Conservation (phyloP, 148 eudicot genomes). For the Chenopodium album region DNA sequence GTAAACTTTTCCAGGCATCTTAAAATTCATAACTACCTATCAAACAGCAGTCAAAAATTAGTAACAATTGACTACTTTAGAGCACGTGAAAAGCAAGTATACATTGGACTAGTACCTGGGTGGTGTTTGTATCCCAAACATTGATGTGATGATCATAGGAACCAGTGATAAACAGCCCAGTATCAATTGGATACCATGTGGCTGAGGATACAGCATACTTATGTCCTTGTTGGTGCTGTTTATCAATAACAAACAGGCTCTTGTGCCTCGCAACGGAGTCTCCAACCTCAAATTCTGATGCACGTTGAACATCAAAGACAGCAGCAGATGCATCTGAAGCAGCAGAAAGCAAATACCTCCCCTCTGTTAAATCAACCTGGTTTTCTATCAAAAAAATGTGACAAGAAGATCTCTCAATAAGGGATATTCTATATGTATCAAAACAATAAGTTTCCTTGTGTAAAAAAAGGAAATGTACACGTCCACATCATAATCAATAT, state of each 20-base stretch:
- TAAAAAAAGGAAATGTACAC: neutral
- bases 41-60: constrained; percentile 10
- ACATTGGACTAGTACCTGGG: constrained; percentile 50
- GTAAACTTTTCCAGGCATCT: constrained; percentile 98
- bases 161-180: constrained; percentile 86
- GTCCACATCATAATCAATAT: neutral
- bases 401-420: constrained; percentile 30
- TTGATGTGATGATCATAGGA: constrained; percentile 89
- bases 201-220: constrained; percentile 85
- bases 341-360: constrained; percentile 80
- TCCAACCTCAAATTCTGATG: constrained; percentile 60
- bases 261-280: constrained; percentile 67
- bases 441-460: neutral
- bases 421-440: neutral
- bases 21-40: constrained; percentile 80
- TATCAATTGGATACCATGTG: constrained; percentile 93
- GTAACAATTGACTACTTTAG: neutral
- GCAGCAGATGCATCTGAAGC: constrained; percentile 91
- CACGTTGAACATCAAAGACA: constrained; percentile 75
- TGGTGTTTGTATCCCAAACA: constrained; percentile 95
- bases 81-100: neutral
- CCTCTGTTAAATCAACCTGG: constrained; percentile 99
- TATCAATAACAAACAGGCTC: constrained; percentile 57
- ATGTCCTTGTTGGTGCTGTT: constrained; percentile 84
- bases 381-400: constrained; percentile 51